phyloP scores from a whole-genome alignment of 2,329 filamentous ascomycete genomes.

The Passalora sequoiae region DNA sequence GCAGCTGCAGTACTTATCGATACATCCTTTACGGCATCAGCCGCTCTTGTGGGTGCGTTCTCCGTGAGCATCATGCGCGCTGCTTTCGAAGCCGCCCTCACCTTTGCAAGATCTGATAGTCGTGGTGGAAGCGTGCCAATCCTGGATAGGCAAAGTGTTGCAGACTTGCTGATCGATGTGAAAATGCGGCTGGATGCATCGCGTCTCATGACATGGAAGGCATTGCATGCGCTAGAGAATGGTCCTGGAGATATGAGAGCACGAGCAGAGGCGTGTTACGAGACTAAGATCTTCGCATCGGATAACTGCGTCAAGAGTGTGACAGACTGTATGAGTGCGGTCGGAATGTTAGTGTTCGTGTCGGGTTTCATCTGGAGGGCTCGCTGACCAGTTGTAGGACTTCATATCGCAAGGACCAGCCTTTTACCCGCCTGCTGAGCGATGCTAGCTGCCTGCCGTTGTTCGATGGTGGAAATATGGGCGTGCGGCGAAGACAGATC shows the following conservation, averaged over 20 bases:
- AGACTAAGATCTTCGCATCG: conserved; percentile 50
- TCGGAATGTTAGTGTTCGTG: conserved; percentile 43
- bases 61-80: conserved; percentile 50
- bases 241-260: conserved; percentile 39
- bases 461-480: conserved; percentile 54
- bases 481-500: conserved; percentile 47
- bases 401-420: conserved; percentile 40
- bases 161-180: conserved; percentile 49
- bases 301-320: conserved; percentile 48
- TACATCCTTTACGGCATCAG: conserved; percentile 42
- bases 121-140: conserved; percentile 45
- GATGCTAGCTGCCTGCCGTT: conserved; percentile 46
- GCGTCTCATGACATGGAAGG: conserved; percentile 51
- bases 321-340: conserved; percentile 48
- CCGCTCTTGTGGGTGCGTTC: conserved; percentile 53
- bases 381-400: conserved; percentile 23
- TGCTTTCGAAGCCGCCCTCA: conserved; percentile 49
- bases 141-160: conserved; percentile 47
- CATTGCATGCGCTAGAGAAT: conserved; percentile 42
- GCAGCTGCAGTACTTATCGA: conserved; percentile 42
- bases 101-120: conserved; percentile 46
- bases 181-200: conserved; percentile 50
- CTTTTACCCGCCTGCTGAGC: conserved; percentile 43
- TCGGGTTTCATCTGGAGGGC: conserved; percentile 9
- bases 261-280: conserved; percentile 44